Percentiles rank a stretch among this genome's conserved stretches.
These are phyloP conservation scores for Trichosporon coremiiforme DNA, from an alignment of 1,284 basidiomycete genomes.

Conservation along the genomic window DNA sequence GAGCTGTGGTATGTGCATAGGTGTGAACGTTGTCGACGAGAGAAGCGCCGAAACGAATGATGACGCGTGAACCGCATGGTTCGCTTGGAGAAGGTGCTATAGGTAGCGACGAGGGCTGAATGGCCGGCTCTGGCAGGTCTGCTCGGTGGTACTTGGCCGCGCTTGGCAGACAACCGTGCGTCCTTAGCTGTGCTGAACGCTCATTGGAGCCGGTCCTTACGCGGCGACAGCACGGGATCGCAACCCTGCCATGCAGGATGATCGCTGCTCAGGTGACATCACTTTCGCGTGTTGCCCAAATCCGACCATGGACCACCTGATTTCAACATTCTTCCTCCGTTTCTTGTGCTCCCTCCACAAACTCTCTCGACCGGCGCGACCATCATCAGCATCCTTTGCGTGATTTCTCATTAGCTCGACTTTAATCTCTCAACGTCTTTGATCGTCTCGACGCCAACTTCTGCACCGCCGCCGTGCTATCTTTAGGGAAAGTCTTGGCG, in stretches of 20 bases:
- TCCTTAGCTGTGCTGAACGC: neutral
- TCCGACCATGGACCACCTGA: constrained; percentile 1
- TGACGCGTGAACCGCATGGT: neutral
- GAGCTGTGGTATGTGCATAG: no score
- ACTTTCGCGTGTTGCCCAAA: constrained; percentile 7
- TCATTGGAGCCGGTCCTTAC: neutral
- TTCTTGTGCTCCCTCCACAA: neutral
- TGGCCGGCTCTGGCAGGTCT: neutral
- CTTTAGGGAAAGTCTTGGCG: constrained; percentile 14
- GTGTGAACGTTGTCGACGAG: no score
- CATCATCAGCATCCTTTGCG: neutral
- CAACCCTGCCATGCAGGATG: neutral
- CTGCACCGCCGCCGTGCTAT: constrained; percentile 5
- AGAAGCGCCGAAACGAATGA: no score
- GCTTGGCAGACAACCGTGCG: neutral
- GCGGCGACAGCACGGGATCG: neutral
- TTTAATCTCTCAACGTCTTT: neutral
- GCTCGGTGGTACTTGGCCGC: neutral
- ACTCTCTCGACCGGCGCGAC: neutral
- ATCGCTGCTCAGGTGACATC: constrained; percentile 12
- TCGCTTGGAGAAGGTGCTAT: neutral
- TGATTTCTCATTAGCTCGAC: neutral
- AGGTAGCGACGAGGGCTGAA: neutral
- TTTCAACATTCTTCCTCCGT: neutral
- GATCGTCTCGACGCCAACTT: neutral